Conservation (phyloP, 2,329 filamentous ascomycete genomes). For the Phoma sp. region DNA sequence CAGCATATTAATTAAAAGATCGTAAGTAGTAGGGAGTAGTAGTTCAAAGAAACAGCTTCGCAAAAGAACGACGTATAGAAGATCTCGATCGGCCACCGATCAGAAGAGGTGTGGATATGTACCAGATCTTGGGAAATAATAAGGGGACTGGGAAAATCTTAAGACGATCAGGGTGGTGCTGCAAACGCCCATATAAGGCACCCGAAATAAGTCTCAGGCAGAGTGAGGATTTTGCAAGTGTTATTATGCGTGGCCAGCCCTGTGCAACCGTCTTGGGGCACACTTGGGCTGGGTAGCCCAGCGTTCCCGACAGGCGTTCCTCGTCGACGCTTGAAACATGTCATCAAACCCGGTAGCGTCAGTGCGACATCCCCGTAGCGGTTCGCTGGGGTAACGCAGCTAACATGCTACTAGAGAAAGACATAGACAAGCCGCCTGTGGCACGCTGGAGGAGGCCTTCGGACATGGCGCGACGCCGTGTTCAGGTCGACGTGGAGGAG, state of each 20-base stretch:
- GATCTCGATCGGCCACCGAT: not conserved
- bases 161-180: constrained; percentile 9
- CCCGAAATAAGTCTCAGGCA: constrained; percentile 23
- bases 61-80: not conserved
- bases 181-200: constrained; percentile 21
- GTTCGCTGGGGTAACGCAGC: constrained; percentile 29
- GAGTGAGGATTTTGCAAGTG: constrained; percentile 22
- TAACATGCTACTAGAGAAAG: constrained; percentile 11
- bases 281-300: not conserved
- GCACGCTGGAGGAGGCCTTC: not conserved
- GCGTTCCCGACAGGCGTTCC: constrained; percentile 26
- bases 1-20: constrained; percentile 27
- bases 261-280: constrained; percentile 26
- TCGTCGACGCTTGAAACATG: constrained; percentile 32
- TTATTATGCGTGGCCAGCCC: constrained; percentile 32
- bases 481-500: not conserved
- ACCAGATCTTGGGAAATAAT: not conserved
- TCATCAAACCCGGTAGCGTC: constrained; percentile 30
- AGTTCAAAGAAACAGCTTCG: not conserved
- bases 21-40: not conserved
- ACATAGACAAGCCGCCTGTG: constrained; percentile 9
- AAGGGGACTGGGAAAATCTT: not conserved
- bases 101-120: not conserved
- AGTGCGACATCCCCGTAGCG: constrained; percentile 23
- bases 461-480: constrained; percentile 13